Evolutionary conservation across 257 asterid species (phyloP).

Genomic region (Fraxinus pennsylvanica): DNA sequence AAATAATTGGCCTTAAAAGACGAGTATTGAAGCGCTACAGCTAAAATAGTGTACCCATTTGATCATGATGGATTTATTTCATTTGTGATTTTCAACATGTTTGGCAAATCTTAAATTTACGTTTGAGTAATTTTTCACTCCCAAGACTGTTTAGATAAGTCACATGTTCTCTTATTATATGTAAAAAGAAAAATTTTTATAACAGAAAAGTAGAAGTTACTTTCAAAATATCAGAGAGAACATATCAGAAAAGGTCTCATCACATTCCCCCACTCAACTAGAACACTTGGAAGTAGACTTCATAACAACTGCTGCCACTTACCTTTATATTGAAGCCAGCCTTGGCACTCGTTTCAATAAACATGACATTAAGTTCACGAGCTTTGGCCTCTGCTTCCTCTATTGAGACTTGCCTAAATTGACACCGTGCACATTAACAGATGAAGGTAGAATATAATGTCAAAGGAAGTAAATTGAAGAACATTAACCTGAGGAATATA

Average conservation of each 20-base stretch:
- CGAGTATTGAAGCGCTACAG: too few species aligned
- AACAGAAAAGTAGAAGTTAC: too few species aligned
- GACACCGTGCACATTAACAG: neutral
- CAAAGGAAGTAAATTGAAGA: too few species aligned
- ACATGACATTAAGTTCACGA: constrained; percentile 52
- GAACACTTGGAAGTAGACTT: neutral
- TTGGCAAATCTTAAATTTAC: neutral
- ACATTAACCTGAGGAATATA: too few species aligned
- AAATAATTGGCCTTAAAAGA: neutral
- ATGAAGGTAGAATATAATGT: too few species aligned
- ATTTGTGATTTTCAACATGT: neutral
- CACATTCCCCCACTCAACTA: too few species aligned
- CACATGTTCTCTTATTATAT: neutral
- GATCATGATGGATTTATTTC: too few species aligned
- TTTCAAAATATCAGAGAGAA: too few species aligned
- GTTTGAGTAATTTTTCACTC: neutral
- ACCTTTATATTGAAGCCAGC: constrained; percentile 58
- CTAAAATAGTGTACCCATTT: too few species aligned
- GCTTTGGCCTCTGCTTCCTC: constrained; percentile 62
- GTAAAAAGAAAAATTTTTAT: too few species aligned
- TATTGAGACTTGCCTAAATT: constrained; percentile 47
- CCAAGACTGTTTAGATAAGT: neutral
- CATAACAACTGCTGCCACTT: neutral
- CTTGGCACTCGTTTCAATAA: constrained; percentile 55
- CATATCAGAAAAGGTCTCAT: too few species aligned